Evolutionary conservation across 371 early-diverging fungal species (phyloP), one percentile per base, ranked within the genome.

Genomic region (Mortierella sp.): DNA sequence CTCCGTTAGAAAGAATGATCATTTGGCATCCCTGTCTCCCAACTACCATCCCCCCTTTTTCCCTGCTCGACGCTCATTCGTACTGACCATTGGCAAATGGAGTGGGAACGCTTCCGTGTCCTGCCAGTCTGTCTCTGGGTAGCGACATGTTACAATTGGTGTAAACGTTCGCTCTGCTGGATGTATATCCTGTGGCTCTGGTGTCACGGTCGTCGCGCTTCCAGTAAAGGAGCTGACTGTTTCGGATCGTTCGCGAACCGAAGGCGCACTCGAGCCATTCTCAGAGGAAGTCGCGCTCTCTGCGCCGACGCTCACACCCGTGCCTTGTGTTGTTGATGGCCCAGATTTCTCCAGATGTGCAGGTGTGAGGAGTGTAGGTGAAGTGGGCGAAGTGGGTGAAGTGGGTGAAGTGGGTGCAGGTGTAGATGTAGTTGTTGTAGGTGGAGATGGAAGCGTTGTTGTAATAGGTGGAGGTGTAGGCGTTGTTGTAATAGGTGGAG

Each of bases 81-180:
- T 19, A 39, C 65, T 78, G 78, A 91, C 91, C 91, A 93, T 88
- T 24, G 89, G 82, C 27, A 88, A 63, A 63, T 85, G 84, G 10
- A 86, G 56, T 3, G 93, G 92, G 68, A 91, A 92, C 12, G 80
- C 44, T 21, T 80, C 81, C 8, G 65, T 56, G 40, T 76, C 77
- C 12, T 47, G 6, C 77, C 77, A 76, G 27, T 76, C 69, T n/a
- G 29, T 60, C 14, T 63, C 62, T 46, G 77, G 77, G 31, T 76
- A 76, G 0, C 77, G 64, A 31, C 69, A 69, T 0, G 62, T 68
- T 17, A 76, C 69, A 2, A 50, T 4, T 8, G 77, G 69, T 17
- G 34, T 28, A 43, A 64, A 65, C 2, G 58, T 41, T 49, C 56
- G 27, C 2, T 76, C 77, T 3, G 57, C 77, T 3, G 69, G 69